Base-by-base conservation (phyloP, 1,284 basidiomycete species). In the Peniophora sp. region DNA sequence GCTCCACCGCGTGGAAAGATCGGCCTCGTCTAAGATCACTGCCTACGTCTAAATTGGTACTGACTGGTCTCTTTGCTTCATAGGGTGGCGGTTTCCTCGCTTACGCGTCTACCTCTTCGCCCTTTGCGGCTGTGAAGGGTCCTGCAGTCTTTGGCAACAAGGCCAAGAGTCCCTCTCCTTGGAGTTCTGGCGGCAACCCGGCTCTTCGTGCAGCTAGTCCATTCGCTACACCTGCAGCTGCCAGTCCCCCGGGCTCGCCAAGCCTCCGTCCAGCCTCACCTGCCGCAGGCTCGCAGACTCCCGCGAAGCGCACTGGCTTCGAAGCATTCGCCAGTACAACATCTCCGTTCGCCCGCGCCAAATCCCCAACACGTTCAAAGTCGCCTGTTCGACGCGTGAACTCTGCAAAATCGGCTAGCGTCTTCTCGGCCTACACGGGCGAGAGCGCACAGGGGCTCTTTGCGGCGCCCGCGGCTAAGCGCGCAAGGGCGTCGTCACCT, bases 101-200 rank as follows among this genome's bases (percentile, higher is more conserved):
- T 0, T 88, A 86, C 56, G 85, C 85, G 11, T 81, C 83, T 1
- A 69, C 77, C 8, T 75, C 68, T 51, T 88, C 86, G 0, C 85
- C 85, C 3, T 88, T 88, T 57, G 77, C 82, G 9, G 65, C 75
- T 48, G 76, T 85, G 54, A 82, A 81, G 57, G 85, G 83, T 47
- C 75, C 81, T 52, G 85, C 76, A 58, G 58, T 87, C 24, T 86
- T 88, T 59, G 63, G 72, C 15, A 63, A 73, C 36, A 23, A 53
- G 5, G 42, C 51, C 54, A 23, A 52, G 51, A 32, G 37, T 52
- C 35, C 49, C 24, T 50, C 49, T 44, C 39, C 41, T 15, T 39
- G 12, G 32, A 34, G n/a, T 17, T 5, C 8, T 15, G 37, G 37
- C n/a, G 27, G 27, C 27, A 32, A 32, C 12, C 27, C 27, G 27